Evolutionary conservation across 2,329 filamentous ascomycete species (phyloP).

Genomic region (Penicillium sp.): DNA sequence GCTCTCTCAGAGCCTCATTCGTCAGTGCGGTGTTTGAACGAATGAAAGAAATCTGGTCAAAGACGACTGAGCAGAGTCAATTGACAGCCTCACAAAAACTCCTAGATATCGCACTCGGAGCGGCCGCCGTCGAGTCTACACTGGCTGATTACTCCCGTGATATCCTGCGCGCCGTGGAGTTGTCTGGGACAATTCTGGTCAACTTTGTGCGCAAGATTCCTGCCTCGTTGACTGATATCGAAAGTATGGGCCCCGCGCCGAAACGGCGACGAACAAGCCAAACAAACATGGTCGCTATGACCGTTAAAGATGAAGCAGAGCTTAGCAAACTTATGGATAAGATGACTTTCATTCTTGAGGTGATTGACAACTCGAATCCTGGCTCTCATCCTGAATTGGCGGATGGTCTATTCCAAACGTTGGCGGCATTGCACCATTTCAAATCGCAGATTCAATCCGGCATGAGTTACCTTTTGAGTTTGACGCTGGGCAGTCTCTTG

Average conservation of each 20-base stretch:
- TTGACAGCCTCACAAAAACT: slow-evolving; percentile 33
- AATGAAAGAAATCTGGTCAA: slow-evolving; percentile 64
- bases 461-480: slow-evolving; percentile 80
- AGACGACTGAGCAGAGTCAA: slow-evolving; percentile 34
- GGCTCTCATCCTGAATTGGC: slow-evolving; percentile 69
- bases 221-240: slow-evolving; percentile 61
- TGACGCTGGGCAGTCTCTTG: slow-evolving; percentile 74
- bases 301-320: slow-evolving; percentile 58
- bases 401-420: slow-evolving; percentile 70
- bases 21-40: slow-evolving; percentile 61
- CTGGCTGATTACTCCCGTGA: slow-evolving; percentile 47
- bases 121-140: slow-evolving; percentile 19
- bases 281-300: slow-evolving; percentile 58
- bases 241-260: slow-evolving; percentile 63
- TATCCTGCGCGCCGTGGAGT: slow-evolving; percentile 64
- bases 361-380: slow-evolving; percentile 75
- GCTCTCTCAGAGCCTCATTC: slow-evolving; percentile 49
- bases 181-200: slow-evolving; percentile 66
- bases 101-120: slow-evolving; percentile 37
- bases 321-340: slow-evolving; percentile 64
- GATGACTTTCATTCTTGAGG: slow-evolving; percentile 79
- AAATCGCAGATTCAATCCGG: slow-evolving; percentile 76
- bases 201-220: slow-evolving; percentile 70
- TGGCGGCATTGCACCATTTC: slow-evolving; percentile 83
- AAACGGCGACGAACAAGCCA: slow-evolving; percentile 77